Evolutionary conservation across 805 yeast genomes (phyloP), one percentile per base, ranked within the genome.

Genomic region (Kuraishia hungarica): DNA sequence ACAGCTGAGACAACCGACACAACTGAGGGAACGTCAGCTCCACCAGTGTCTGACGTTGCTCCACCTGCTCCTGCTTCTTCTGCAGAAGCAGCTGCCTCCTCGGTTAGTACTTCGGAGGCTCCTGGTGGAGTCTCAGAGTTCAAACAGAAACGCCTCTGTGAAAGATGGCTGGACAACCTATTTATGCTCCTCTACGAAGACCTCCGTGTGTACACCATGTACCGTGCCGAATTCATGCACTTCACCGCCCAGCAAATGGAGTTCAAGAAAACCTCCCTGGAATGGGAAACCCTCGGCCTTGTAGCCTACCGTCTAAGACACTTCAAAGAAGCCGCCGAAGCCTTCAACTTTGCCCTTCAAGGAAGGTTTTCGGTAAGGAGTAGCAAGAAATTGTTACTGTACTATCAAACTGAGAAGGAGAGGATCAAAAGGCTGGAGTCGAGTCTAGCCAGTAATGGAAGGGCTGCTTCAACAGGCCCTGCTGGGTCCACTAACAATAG

Each of bases 211-310:
- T 93, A 88, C 68, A 91, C 97, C 1, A 81, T 89, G 78, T 93
- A 97, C 94, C 92, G 91, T 67, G 91, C 97, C 0, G 97, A 94
- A 67, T 79, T 80, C 61, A 81, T 91, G 58, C 97, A 93, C 69
- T 86, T 87, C 72, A 91, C 87, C 68, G 89, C 96, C 5, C 96
- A 90, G 67, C 89, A 89, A 68, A 77, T 89, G 67, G 84, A 82
- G 49, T 87, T 86, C 67, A 82, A 81, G 62, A 91, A 89, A 65
- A 74, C 86, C 28, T 84, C 97, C 0, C 72, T 87, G 56, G 97
- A 92, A 69, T 92, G 97, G 97, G 97, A 96, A 70, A 75, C 89
- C 39, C 76, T 92, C 58, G 99, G 99, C 1, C 75, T 82, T 62
- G 84, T 91, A 52, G 96, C 98, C 1, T 81, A 78, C 62, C 80